Percentiles rank a stretch among this genome's conserved stretches.
Evolutionary conservation across 83 land plant species (phyloP).

Genomic region (Isoetes engelmannii): DNA sequence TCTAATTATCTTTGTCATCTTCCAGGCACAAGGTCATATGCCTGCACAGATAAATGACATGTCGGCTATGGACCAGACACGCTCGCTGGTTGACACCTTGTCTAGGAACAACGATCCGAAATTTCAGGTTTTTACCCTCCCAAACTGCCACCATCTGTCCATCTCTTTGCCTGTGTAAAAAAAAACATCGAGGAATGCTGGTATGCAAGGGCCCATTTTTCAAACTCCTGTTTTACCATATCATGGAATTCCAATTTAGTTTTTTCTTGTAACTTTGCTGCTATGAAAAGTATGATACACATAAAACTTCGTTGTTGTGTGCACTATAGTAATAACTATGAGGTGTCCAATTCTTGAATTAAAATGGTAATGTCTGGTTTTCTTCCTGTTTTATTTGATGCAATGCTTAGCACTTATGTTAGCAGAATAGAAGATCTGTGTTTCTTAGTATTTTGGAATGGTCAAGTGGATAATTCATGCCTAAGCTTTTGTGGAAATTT

Average conservation of each 20-base stretch:
- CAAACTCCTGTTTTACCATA: neutral
- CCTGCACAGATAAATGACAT: constrained; percentile 38
- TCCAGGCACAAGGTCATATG: constrained; percentile 54
- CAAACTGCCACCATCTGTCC: neutral
- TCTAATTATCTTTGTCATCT: neutral
- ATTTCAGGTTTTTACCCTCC: constrained; percentile 59
- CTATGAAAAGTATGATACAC: neutral
- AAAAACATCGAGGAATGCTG: neutral
- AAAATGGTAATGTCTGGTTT: neutral
- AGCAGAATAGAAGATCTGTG: neutral
- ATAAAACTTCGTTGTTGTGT: no score
- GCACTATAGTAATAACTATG: no score
- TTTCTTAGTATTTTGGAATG: neutral
- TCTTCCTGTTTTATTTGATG: neutral
- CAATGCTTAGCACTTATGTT: neutral
- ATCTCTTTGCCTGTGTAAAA: neutral
- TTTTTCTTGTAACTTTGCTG: neutral
- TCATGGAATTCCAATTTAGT: neutral
- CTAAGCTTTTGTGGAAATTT: constrained; percentile 4
- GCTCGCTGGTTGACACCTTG: constrained; percentile 80
- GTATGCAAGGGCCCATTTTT: neutral
- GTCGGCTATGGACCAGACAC: constrained; percentile 78
- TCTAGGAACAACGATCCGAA: constrained; percentile 86
- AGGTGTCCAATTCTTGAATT: neutral
- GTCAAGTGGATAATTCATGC: neutral